These are phyloP conservation scores for Endothia cerciana DNA, from an alignment of 2,329 filamentous ascomycete genomes.

Conservation along the genomic window DNA sequence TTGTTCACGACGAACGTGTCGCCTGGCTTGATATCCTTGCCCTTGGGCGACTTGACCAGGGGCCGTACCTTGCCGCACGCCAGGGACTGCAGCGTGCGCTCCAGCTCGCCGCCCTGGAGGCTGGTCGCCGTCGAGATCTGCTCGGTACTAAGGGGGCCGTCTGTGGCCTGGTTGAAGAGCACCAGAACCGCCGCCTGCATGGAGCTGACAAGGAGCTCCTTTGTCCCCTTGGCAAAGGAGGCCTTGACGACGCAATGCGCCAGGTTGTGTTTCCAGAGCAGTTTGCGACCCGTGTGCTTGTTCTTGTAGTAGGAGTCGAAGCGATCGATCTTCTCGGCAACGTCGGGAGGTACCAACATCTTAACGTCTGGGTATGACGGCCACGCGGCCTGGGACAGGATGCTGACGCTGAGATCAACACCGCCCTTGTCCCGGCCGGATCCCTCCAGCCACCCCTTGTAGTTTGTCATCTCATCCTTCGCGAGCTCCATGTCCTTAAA, in stretches of 20 bases:
- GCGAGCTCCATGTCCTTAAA: conserved; percentile 97
- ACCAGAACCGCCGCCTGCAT: conserved; percentile 92
- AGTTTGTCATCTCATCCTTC: conserved; percentile 89
- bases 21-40: conserved; percentile 74
- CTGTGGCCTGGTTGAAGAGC: conserved; percentile 77
- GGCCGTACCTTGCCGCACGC: conserved; percentile 89
- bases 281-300: conserved; percentile 85
- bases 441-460: conserved; percentile 69
- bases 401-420: conserved; percentile 81
- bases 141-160: conserved; percentile 71
- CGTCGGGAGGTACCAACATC: conserved; percentile 71
- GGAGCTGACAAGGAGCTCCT: conserved; percentile 87
- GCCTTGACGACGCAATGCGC: conserved; percentile 87
- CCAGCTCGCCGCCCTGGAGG: conserved; percentile 76
- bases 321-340: conserved; percentile 74
- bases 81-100: conserved; percentile 90
- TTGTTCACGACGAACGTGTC: conserved; percentile 87
- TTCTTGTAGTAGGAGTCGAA: conserved; percentile 86
- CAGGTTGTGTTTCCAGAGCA: conserved; percentile 93
- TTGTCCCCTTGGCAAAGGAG: conserved; percentile 75
- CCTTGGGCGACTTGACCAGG: conserved; percentile 81
- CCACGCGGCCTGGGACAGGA: conserved; percentile 92
- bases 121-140: conserved; percentile 77
- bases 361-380: conserved; percentile 80
- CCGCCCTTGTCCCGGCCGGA: conserved; percentile 48